Conservation (phyloP, 371 early-diverging fungal genomes). For the Mortierella sp. region DNA sequence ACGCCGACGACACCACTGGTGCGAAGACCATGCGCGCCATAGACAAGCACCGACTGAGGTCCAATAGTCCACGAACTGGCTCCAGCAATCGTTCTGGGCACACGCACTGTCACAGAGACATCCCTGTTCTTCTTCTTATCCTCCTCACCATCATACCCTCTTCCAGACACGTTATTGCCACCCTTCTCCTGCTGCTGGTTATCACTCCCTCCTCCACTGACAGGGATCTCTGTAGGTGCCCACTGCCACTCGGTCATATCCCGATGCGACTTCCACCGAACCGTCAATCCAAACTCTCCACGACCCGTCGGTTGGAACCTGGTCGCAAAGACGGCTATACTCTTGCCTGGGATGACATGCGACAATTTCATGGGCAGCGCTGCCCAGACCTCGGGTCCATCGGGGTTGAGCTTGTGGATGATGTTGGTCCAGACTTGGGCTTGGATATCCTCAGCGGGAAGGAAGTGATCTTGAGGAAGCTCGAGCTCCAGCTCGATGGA, state of each 20-base stretch:
- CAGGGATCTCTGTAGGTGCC: constrained; percentile 26
- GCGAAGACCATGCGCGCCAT: constrained; percentile 38
- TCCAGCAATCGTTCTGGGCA: constrained; percentile 34
- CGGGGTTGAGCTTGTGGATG: constrained; percentile 42
- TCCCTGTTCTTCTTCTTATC: constrained; percentile 20
- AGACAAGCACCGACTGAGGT: constrained; percentile 49
- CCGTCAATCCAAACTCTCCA: constrained; percentile 56
- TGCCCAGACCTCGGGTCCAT: constrained; percentile 49
- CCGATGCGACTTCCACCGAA: constrained; percentile 46
- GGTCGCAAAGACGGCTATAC: constrained; percentile 47
- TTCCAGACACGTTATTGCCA: not conserved
- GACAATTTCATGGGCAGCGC: constrained; percentile 44
- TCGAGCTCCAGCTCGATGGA: constrained; percentile 38
- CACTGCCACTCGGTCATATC: constrained; percentile 43
- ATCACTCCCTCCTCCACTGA: not conserved
- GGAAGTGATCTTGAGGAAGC: constrained; percentile 46
- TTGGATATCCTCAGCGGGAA: constrained; percentile 41
- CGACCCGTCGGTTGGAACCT: constrained; percentile 45
- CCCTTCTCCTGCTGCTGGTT: not conserved
- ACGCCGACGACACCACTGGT: constrained; percentile 25
- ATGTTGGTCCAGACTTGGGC: constrained; percentile 57
- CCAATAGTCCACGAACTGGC: constrained; percentile 49
- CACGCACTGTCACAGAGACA: constrained; percentile 33
- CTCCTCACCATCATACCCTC: not conserved
- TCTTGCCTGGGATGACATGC: constrained; percentile 33